A percentile compares a stretch with the other conserved stretches of the same genome.
Evolutionary conservation across 805 yeast genomes (phyloP).

Genomic region (Barnettozyma pratensis): DNA sequence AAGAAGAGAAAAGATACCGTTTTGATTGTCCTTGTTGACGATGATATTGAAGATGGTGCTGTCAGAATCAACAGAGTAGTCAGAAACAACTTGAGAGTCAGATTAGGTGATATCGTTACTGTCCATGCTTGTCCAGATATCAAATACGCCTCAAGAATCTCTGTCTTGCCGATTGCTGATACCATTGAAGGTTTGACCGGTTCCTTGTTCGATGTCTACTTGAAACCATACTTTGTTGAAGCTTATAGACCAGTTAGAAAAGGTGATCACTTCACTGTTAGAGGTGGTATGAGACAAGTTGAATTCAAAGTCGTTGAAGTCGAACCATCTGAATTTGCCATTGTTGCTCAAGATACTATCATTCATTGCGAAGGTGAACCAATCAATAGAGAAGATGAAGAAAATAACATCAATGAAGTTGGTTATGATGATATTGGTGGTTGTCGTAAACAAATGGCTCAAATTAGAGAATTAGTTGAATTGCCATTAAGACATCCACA

Average conservation of each 20-base stretch:
- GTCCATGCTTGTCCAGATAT: slow-evolving; percentile 97
- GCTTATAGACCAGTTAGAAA: slow-evolving; percentile 98
- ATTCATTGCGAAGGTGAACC: slow-evolving; percentile 99
- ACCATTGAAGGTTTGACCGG: slow-evolving; percentile 98
- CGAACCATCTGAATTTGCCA: slow-evolving; percentile 95
- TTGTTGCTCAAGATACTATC: slow-evolving; percentile 96
- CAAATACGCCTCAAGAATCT: slow-evolving; percentile 91
- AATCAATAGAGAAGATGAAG: slow-evolving; percentile 96
- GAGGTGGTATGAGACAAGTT: slow-evolving; percentile 99
- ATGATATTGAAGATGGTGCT: slow-evolving; percentile 93
- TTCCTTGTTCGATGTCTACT: slow-evolving; percentile 88
- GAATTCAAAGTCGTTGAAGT: slow-evolving; percentile 98
- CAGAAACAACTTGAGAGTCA: slow-evolving; percentile 88
- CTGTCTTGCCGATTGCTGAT: slow-evolving; percentile 95
- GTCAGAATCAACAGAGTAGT: slow-evolving; percentile 94
- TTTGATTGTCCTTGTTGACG: slow-evolving; percentile 90
- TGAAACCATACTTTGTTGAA: slow-evolving; percentile 97
- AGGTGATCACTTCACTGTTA: slow-evolving; percentile 91
- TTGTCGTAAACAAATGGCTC: slow-evolving; percentile 99
- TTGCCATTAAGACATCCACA: slow-evolving; percentile 98
- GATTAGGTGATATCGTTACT: slow-evolving; percentile 88
- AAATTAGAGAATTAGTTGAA: slow-evolving; percentile 97
- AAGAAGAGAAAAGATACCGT: slow-evolving; percentile 98
- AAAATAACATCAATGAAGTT: slow-evolving; percentile 91
- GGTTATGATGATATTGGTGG: slow-evolving; percentile 99